Evolutionary conservation across 257 asterid genomes (phyloP).

Genomic region (Cordia subcordata): DNA sequence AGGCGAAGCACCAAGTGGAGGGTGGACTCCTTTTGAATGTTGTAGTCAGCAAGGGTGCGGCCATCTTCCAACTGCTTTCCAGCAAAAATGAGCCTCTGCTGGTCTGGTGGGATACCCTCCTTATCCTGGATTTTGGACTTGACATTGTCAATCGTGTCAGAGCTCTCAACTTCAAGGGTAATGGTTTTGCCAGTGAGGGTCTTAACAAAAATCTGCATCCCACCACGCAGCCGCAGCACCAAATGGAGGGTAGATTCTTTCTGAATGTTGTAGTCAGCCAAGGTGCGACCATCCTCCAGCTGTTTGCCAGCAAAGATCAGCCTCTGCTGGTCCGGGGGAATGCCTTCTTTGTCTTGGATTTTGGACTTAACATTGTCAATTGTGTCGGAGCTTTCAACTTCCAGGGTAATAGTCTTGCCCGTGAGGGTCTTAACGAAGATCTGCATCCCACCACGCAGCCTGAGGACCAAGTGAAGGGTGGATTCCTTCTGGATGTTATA

Average conservation of each 20-base stretch:
- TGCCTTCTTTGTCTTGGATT: conserved; percentile 41
- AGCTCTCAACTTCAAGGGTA: conserved; percentile 45
- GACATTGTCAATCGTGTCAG: conserved; percentile 44
- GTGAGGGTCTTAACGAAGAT: conserved; percentile 40
- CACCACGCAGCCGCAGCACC: conserved; percentile 48
- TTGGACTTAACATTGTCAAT: conserved; percentile 40
- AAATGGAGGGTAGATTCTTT: conserved; percentile 48
- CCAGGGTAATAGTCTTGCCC: conserved; percentile 35
- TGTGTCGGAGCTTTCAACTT: conserved; percentile 41
- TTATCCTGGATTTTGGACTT: conserved; percentile 52
- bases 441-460: conserved; percentile 41
- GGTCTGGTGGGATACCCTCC: conserved; percentile 81
- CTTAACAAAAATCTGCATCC: conserved; percentile 45
- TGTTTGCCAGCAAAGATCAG: conserved; percentile 39
- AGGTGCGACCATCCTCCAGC: conserved; percentile 35
- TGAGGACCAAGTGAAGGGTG: conserved; percentile 34
- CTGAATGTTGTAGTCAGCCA: conserved; percentile 55
- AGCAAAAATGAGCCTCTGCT: conserved; percentile 66
- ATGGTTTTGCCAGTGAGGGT: conserved; percentile 50
- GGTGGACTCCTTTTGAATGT: conserved; percentile 64
- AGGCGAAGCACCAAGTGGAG: conserved; percentile 63
- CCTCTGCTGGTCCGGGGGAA: conserved; percentile 48
- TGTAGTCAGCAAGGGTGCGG: conserved; percentile 60
- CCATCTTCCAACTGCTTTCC: conserved; percentile 75
- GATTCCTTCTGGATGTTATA: conserved; percentile 40